Evolutionary conservation across 106 monocot species (phyloP).

Genomic region (Platanthera zijinensis): DNA sequence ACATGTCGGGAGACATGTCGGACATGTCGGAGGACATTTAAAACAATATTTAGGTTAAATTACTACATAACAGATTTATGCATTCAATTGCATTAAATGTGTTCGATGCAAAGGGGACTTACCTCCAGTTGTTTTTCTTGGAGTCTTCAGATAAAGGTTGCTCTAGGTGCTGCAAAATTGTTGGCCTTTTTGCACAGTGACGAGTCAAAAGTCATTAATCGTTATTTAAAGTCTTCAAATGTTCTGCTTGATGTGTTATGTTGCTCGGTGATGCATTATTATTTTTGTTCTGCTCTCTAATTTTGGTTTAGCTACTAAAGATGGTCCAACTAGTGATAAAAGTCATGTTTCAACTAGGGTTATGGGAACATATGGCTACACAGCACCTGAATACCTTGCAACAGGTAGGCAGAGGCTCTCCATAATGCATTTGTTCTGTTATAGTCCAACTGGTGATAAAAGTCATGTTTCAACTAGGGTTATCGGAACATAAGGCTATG

Average conservation of each 20-base stretch:
- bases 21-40: no score
- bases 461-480: constrained; percentile 3
- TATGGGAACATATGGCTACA: no score
- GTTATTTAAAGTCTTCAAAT: constrained; percentile 2
- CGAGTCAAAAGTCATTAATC: neutral
- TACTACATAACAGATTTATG: no score
- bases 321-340: neutral
- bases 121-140: constrained; percentile 2
- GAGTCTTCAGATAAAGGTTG: constrained; percentile 2
- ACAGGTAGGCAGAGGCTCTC: no score
- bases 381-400: no score
- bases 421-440: no score
- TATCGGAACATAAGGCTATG: constrained; percentile 1
- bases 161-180: neutral
- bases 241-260: constrained; percentile 3
- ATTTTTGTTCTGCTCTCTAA: neutral
- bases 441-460: neutral
- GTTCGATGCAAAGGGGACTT: neutral
- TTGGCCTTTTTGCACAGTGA: constrained; percentile 5
- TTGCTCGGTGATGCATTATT: neutral
- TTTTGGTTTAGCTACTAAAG: constrained; percentile 5
- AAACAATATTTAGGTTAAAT: no score
- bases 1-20: no score
- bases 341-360: no score
- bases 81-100: neutral